These are phyloP conservation scores for Dionaea muscipula DNA, from an alignment of 179 eudicot genomes.

Conservation along the genomic window DNA sequence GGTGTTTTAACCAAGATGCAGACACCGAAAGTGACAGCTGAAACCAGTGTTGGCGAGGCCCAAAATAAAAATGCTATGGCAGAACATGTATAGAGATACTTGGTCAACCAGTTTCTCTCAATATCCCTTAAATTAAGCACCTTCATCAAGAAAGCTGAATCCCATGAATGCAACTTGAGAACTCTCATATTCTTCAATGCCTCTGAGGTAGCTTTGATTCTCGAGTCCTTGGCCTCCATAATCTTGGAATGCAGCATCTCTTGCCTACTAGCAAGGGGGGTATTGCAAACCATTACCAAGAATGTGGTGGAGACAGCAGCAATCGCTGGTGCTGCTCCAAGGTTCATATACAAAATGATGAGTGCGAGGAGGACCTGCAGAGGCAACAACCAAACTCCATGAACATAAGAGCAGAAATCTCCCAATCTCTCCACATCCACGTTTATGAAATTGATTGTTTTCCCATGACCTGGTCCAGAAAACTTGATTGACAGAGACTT, in stretches of 20 bases:
- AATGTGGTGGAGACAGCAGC: conserved; percentile 64
- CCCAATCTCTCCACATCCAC: conserved; percentile 83
- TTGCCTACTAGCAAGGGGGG: conserved; percentile 65
- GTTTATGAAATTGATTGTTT: conserved; percentile 43
- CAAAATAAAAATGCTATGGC: conserved; percentile 74
- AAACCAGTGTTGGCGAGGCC: conserved; percentile 86
- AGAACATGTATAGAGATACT: conserved; percentile 72
- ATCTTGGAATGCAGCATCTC: conserved; percentile 55
- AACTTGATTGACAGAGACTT: conserved; percentile 48
- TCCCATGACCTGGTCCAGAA: conserved; percentile 45
- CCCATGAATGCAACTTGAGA: conserved; percentile 86
- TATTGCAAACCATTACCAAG: conserved; percentile 65
- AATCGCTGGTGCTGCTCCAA: conserved; percentile 58
- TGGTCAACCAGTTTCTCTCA: conserved; percentile 63
- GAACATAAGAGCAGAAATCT: conserved; percentile 58
- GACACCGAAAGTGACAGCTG: conserved; percentile 73
- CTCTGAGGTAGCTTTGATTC: conserved; percentile 82
- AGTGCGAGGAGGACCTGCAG: conserved; percentile 65
- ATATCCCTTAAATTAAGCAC: conserved; percentile 44
- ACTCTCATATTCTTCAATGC: conserved; percentile 75
- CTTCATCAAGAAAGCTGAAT: conserved; percentile 41
- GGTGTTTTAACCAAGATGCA: conserved; percentile 62
- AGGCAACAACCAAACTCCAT: conserved; percentile 82
- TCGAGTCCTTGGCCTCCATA: conserved; percentile 76
- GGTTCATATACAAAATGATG: conserved; percentile 47